Evolutionary conservation across 371 early-diverging fungal species (phyloP).

Genomic region (Mortierella sp.): DNA sequence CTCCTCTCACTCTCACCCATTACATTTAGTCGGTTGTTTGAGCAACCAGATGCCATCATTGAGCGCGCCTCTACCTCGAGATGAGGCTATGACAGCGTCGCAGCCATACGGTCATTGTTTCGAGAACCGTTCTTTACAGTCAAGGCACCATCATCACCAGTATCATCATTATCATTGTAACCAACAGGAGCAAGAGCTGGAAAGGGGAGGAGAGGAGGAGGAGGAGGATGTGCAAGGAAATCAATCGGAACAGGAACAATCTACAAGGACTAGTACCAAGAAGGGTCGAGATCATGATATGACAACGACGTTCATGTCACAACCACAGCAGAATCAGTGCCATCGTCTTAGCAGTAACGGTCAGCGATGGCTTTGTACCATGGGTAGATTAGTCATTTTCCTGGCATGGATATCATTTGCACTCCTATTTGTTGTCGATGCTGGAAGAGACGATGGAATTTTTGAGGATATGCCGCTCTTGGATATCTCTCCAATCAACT

Average conservation of each 20-base stretch:
- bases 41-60: constrained; percentile 9
- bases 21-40: neutral
- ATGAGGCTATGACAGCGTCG: constrained; percentile 13
- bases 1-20: neutral
- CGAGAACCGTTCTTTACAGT: neutral
- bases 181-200: too few species aligned
- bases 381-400: neutral
- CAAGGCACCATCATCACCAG: neutral
- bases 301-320: neutral
- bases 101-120: neutral
- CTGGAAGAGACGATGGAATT: neutral
- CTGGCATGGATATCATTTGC: neutral
- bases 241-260: neutral
- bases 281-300: neutral
- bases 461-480: neutral
- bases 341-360: neutral
- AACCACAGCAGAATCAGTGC: neutral
- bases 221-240: neutral
- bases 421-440: neutral
- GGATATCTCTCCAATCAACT: neutral
- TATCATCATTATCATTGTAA: neutral
- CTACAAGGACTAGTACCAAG: neutral
- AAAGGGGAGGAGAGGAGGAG: neutral
- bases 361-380: neutral
- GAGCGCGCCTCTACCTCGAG: constrained; percentile 5